These are phyloP conservation scores for Tetrahymena borealis DNA, from an alignment of 73 alveolate species.

Conservation along the genomic window DNA sequence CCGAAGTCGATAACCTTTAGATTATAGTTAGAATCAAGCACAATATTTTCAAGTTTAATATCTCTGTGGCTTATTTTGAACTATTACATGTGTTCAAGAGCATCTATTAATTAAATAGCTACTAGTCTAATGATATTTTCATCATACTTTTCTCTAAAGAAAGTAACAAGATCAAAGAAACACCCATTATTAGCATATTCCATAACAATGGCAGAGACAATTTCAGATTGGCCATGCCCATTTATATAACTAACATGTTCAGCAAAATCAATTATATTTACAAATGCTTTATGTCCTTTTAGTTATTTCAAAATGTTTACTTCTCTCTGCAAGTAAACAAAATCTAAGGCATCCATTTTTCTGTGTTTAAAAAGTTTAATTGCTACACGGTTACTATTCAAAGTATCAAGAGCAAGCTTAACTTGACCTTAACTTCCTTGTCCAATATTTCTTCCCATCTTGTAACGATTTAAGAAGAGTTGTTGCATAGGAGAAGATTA, in stretches of 20 bases:
- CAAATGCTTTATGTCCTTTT: background rate
- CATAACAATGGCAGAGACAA: background rate
- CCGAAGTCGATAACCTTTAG: background rate
- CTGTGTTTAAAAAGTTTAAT: background rate
- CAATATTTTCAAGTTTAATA: background rate
- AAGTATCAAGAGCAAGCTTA: background rate
- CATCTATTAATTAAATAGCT: background rate
- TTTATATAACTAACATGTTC: background rate
- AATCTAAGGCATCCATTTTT: background rate
- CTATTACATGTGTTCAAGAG: background rate
- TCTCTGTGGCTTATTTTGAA: background rate
- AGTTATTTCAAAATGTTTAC: background rate
- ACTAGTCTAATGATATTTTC: background rate
- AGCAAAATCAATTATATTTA: background rate
- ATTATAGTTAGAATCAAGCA: background rate
- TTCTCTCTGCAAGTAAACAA: background rate
- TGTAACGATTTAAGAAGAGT: background rate
- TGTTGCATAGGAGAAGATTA: background rate
- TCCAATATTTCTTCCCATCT: background rate
- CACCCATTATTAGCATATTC: background rate
- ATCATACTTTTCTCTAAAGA: background rate
- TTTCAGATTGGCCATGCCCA: background rate
- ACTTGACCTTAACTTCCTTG: background rate
- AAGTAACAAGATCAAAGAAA: background rate
- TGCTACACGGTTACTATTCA: background rate